Percentiles rank a stretch among this genome's conserved stretches.
Conservation (phyloP, 768 basidiomycete genomes). For the Trametes villosa region DNA sequence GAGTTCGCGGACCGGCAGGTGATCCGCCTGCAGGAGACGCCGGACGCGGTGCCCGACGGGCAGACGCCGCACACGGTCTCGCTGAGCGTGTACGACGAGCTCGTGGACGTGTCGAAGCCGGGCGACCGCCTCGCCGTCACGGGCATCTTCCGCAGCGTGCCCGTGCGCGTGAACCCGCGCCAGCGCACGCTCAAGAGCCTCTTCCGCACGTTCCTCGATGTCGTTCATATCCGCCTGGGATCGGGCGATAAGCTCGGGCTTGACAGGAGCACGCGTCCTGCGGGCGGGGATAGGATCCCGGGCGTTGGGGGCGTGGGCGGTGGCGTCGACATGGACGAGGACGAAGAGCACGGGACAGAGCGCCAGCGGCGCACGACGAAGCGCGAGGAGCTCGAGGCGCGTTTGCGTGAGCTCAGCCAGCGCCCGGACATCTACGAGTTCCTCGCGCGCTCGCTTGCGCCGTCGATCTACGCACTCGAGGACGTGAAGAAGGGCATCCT, state of each 20-base stretch:
- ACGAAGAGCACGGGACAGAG: slow-evolving; percentile 50
- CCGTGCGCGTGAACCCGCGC: slow-evolving; percentile 92
- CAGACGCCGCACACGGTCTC: slow-evolving; percentile 98
- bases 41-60: slow-evolving; percentile 96
- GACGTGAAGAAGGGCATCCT: slow-evolving; percentile 99
- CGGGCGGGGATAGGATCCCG: slow-evolving; percentile 68
- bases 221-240: slow-evolving; percentile 87
- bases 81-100: slow-evolving; percentile 96
- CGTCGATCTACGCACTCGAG: slow-evolving; percentile 97
- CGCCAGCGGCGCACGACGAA: slow-evolving; percentile 48
- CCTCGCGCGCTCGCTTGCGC: slow-evolving; percentile 84
- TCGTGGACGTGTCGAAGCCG: slow-evolving; percentile 95
- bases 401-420: slow-evolving; percentile 71
- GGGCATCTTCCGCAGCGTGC: slow-evolving; percentile 94
- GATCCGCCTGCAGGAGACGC: slow-evolving; percentile 94
- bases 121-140: slow-evolving; percentile 91
- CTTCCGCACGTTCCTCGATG: slow-evolving; percentile 97
- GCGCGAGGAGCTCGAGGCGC: slow-evolving; percentile 77
- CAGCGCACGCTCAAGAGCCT: slow-evolving; percentile 91
- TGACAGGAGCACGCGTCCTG: slow-evolving; percentile 76
- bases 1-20: slow-evolving; percentile 97
- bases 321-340: slow-evolving; percentile 65
- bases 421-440: slow-evolving; percentile 86
- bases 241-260: slow-evolving; percentile 66
- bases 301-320: slow-evolving; percentile 61